Conservation (phyloP, 179 eudicot species). For the Drosera spatulata region DNA sequence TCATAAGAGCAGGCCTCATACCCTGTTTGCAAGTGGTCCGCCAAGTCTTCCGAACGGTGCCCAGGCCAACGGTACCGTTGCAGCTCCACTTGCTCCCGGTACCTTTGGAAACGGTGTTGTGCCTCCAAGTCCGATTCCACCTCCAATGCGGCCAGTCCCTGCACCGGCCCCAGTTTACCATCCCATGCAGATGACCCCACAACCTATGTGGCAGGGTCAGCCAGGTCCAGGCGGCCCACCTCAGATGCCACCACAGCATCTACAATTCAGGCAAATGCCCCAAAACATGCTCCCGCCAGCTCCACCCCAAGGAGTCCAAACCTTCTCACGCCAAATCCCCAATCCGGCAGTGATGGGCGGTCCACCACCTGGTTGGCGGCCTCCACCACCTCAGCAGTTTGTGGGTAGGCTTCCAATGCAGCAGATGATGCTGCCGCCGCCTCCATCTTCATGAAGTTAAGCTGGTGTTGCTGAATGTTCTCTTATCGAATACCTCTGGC, state of each 20-base stretch:
- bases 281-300: conserved; percentile 53
- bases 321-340: conserved; percentile 37
- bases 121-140: conserved; percentile 46
- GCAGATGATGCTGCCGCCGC: conserved; percentile 51
- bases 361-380: conserved; percentile 45
- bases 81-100: conserved; percentile 43
- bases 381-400: conserved; percentile 63
- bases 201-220: conserved; percentile 56
- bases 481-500: neutral
- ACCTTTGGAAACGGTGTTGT: conserved; percentile 62
- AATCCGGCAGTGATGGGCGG: conserved; percentile 49
- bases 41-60: conserved; percentile 36
- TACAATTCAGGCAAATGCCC: conserved; percentile 38
- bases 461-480: too few species aligned
- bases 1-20: conserved; percentile 81
- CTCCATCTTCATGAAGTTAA: conserved; percentile 19
- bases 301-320: conserved; percentile 25
- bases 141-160: conserved; percentile 46
- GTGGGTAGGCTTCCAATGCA: conserved; percentile 48
- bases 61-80: conserved; percentile 52
- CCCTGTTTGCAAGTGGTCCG: conserved; percentile 91
- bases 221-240: conserved; percentile 28
- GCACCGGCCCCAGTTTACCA: conserved; percentile 31
- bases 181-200: conserved; percentile 44
- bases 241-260: conserved; percentile 29